Conservation (phyloP, 768 basidiomycete species). For the Dentipellis fragilis region DNA sequence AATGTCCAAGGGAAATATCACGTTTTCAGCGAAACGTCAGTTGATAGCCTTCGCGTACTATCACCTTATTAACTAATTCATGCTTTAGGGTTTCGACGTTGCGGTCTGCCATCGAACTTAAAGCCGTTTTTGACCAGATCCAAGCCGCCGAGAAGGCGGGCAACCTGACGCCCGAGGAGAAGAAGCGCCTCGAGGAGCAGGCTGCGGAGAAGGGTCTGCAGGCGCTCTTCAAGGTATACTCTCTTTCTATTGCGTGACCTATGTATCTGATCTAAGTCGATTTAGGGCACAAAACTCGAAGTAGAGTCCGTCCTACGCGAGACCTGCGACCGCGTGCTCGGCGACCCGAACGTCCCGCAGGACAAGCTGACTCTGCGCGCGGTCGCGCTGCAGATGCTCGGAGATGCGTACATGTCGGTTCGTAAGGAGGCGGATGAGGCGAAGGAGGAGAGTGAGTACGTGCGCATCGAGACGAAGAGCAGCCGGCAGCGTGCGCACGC, state of each 20-base stretch:
- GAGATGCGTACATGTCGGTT: conserved; percentile 66
- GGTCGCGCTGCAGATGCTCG: conserved; percentile 73
- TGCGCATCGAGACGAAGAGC: conserved; percentile 65
- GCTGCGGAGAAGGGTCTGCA: conserved; percentile 90
- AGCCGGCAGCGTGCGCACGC: conserved; percentile 33
- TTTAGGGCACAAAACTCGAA: conserved; percentile 82
- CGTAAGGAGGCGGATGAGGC: conserved; percentile 45
- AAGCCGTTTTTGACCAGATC: conserved; percentile 85
- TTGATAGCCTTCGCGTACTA: conserved; percentile 7
- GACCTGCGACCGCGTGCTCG: conserved; percentile 74
- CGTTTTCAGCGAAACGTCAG: conserved; percentile 87
- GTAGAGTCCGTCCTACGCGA: conserved; percentile 84
- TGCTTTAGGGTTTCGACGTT: conserved; percentile 59
- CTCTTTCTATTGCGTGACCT: not conserved
- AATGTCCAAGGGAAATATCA: conserved; percentile 90
- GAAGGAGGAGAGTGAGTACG: conserved; percentile 68
- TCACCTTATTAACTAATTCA: not conserved
- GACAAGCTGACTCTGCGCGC: conserved; percentile 64
- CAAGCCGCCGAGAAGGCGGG: conserved; percentile 84
- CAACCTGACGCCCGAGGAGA: conserved; percentile 68
- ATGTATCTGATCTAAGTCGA: not conserved
- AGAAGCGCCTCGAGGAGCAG: conserved; percentile 77
- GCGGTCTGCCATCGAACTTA: conserved; percentile 80
- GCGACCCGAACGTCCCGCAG: conserved; percentile 40
- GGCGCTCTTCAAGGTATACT: conserved; percentile 74